Conservation (phyloP, 805 yeast genomes). For the Hermanozyma aechmeae region DNA sequence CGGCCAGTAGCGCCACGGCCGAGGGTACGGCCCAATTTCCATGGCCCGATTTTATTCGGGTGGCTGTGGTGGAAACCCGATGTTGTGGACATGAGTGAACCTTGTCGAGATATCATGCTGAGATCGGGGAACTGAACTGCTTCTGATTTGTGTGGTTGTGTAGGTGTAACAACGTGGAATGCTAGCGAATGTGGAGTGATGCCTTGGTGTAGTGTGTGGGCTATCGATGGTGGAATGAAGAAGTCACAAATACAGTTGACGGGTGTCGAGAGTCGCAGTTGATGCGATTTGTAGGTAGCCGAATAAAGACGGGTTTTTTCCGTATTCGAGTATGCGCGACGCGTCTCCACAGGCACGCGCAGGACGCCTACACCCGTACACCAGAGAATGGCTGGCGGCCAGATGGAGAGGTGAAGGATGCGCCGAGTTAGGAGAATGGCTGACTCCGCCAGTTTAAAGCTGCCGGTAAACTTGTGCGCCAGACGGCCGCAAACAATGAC, state of each 20-base stretch:
- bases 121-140: background rate
- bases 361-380: too few relatives aligned
- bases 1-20: slow-evolving; percentile 83
- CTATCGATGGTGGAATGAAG: background rate
- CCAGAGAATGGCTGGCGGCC: too few relatives aligned
- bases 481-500: too few relatives aligned
- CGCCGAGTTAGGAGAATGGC: too few relatives aligned
- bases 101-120: slow-evolving; percentile 39
- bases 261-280: background rate
- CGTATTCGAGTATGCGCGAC: slow-evolving; percentile 3
- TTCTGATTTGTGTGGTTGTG: background rate
- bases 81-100: slow-evolving; percentile 39
- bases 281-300: background rate
- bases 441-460: too few relatives aligned
- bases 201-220: background rate
- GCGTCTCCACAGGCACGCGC: slow-evolving; percentile 8
- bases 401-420: too few relatives aligned
- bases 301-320: background rate
- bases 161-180: too few relatives aligned
- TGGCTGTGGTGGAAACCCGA: too few relatives aligned
- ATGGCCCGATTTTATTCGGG: slow-evolving; percentile 63
- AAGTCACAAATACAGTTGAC: too few relatives aligned
- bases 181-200: too few relatives aligned
- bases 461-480: too few relatives aligned
- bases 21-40: slow-evolving; percentile 70